A percentile compares a stretch with the other conserved stretches of the same genome.
phyloP scores from a whole-genome alignment of 2,329 filamentous ascomycete genomes.

The Colletotrichum sp. region DNA sequence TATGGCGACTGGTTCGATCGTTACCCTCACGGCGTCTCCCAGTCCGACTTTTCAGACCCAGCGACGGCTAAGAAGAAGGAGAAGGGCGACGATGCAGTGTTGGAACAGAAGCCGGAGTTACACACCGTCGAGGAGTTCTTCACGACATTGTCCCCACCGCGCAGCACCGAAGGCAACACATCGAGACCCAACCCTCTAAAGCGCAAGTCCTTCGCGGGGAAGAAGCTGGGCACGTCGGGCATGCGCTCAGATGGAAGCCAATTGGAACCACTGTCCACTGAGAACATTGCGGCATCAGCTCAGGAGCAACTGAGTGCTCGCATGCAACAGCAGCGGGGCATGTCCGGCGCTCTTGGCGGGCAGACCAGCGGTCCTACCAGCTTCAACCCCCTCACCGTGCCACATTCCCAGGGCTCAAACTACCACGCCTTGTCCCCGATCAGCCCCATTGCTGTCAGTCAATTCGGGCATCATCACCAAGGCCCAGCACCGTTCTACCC shows the following conservation, averaged over 20 bases:
- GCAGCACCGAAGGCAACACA: conserved; percentile 46
- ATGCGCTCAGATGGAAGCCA: conserved; percentile 20
- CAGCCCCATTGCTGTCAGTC: conserved; percentile 51
- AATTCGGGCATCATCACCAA: conserved; percentile 42
- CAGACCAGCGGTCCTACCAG: conserved; percentile 44
- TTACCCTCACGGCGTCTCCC: conserved; percentile 90
- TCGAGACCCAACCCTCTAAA: conserved; percentile 28
- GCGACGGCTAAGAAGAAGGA: conserved; percentile 72
- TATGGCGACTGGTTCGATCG: conserved; percentile 98
- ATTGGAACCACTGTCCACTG: conserved; percentile 20
- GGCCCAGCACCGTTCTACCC: conserved; percentile 49
- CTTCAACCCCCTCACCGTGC: conserved; percentile 47
- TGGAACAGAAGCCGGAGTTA: conserved; percentile 88
- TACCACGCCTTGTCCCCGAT: conserved; percentile 59
- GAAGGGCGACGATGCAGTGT: conserved; percentile 82
- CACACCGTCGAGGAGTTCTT: conserved; percentile 96
- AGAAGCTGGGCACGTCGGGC: conserved; percentile 31
- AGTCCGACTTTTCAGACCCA: conserved; percentile 82
- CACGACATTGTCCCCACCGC: conserved; percentile 74
- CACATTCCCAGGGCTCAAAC: conserved; percentile 44
- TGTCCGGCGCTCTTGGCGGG: conserved; percentile 44
- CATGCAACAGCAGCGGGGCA: conserved; percentile 46
- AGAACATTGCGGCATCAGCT: conserved; percentile 37
- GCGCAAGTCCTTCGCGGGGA: conserved; percentile 41
- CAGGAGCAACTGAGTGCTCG: conserved; percentile 39